Conservation (phyloP, 2,329 filamentous ascomycete genomes). For the Phialophora chinensis region DNA sequence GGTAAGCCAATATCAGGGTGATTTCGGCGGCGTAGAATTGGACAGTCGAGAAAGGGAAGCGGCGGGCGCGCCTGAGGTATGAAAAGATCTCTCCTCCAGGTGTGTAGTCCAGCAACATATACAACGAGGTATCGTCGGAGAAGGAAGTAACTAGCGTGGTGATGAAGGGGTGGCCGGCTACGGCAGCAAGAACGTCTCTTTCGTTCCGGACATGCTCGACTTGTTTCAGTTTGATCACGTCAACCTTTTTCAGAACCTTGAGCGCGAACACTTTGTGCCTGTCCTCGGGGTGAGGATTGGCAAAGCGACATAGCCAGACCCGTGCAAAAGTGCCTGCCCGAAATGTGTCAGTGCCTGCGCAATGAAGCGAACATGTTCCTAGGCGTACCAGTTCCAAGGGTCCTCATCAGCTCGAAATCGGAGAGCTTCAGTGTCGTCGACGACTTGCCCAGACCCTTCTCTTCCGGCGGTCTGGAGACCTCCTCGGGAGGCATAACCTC, state of each 20-base stretch:
- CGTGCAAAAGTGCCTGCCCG: conserved; percentile 56
- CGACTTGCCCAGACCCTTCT: conserved; percentile 48
- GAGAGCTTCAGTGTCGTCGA: conserved; percentile 47
- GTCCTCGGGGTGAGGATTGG: conserved; percentile 45
- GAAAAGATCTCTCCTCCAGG: conserved; percentile 71
- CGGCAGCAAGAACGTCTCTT: conserved; percentile 66
- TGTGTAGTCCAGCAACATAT: conserved; percentile 68
- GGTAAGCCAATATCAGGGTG: conserved; percentile 67
- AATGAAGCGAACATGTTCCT: conserved; percentile 18
- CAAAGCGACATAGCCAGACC: conserved; percentile 56
- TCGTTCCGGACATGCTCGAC: conserved; percentile 73
- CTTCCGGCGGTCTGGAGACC: conserved; percentile 47
- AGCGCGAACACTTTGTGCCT: conserved; percentile 54
- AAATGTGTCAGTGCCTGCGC: background rate
- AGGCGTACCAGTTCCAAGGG: conserved; percentile 54
- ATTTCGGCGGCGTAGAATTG: conserved; percentile 72
- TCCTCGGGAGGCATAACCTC: conserved; percentile 38
- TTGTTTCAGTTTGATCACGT: conserved; percentile 67
- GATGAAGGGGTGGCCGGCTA: conserved; percentile 70
- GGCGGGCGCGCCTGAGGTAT: conserved; percentile 65
- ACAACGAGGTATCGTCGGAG: conserved; percentile 65
- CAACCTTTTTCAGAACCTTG: conserved; percentile 58
- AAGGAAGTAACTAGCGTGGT: conserved; percentile 69
- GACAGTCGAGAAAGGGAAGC: conserved; percentile 65
- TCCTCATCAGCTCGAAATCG: conserved; percentile 57